A percentile compares a stretch with the other conserved stretches of the same genome.
Evolutionary conservation across 2,329 filamentous ascomycete genomes (phyloP).

Genomic region (Penicillium palitans): DNA sequence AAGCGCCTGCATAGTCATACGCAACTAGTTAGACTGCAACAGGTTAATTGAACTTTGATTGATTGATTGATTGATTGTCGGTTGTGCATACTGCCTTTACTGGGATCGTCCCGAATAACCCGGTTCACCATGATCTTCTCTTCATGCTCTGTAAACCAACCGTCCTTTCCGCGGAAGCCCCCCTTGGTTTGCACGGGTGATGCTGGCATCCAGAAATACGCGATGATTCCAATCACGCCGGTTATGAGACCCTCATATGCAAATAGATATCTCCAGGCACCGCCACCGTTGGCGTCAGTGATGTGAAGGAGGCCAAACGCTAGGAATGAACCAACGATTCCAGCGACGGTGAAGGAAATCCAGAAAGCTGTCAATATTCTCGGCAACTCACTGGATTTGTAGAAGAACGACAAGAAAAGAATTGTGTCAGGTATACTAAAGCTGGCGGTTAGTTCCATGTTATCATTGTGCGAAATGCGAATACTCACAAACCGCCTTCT

Average conservation of each 20-base stretch:
- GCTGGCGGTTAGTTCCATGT: background rate
- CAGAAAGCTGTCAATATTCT: conserved; percentile 67
- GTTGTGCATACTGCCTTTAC: conserved; percentile 59
- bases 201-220: conserved; percentile 56
- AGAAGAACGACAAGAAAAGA: conserved; percentile 67
- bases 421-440: conserved; percentile 17
- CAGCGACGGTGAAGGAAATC: conserved; percentile 59
- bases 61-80: too few species aligned
- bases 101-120: conserved; percentile 54
- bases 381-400: conserved; percentile 66
- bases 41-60: too few species aligned
- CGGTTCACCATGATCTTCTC: conserved; percentile 67
- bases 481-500: conserved; percentile 5
- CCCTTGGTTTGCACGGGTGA: conserved; percentile 64
- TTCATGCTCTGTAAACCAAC: conserved; percentile 65
- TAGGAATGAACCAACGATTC: conserved; percentile 45
- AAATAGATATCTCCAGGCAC: conserved; percentile 6
- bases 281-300: background rate
- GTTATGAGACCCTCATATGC: conserved; percentile 5
- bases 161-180: conserved; percentile 58
- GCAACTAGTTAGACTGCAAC: too few species aligned
- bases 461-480: background rate
- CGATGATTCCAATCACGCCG: conserved; percentile 1
- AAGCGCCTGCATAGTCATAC: too few species aligned
- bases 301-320: conserved; percentile 3